phyloP scores from a whole-genome alignment of 2,329 filamentous ascomycete genomes.

The Ceratocystiopsis brevicomis region DNA sequence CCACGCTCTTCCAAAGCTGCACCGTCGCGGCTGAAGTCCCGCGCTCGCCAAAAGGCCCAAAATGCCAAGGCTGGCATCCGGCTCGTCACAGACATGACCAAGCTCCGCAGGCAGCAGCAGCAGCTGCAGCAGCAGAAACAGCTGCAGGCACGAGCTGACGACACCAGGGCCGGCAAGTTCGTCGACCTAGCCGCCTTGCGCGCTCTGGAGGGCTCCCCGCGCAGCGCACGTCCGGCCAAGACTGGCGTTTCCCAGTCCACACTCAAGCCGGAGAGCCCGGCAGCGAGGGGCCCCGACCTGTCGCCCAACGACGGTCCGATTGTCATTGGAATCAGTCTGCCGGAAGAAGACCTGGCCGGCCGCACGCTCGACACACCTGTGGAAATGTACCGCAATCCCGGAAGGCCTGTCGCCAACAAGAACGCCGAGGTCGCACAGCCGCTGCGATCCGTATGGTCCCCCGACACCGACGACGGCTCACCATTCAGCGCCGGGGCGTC shows the following conservation, averaged over 20 bases:
- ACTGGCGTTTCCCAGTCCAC: too few species aligned
- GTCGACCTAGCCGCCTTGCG: slow-evolving; percentile 39
- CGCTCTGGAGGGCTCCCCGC: slow-evolving; percentile 31
- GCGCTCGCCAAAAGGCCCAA: slow-evolving; percentile 39
- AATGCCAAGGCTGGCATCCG: slow-evolving; percentile 45
- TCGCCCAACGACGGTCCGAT: slow-evolving; percentile 55
- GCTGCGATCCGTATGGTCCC: background rate
- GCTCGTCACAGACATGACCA: slow-evolving; percentile 50
- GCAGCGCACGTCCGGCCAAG: slow-evolving; percentile 16
- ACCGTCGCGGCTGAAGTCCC: slow-evolving; percentile 33
- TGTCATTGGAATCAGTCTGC: slow-evolving; percentile 50
- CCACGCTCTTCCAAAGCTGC: slow-evolving; percentile 16
- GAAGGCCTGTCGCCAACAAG: too few species aligned
- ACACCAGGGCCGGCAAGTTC: slow-evolving; percentile 24
- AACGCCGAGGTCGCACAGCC: background rate
- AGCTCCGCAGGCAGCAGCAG: slow-evolving; percentile 24
- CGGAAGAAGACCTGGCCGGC: slow-evolving; percentile 28
- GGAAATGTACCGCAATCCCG: slow-evolving; percentile 11
- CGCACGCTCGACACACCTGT: slow-evolving; percentile 23
- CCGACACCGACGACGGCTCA: background rate
- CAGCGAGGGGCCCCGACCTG: slow-evolving; percentile 21
- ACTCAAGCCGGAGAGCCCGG: too few species aligned
- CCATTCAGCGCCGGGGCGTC: background rate
- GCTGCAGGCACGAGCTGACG: slow-evolving; percentile 15
- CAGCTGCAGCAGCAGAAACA: slow-evolving; percentile 18